Evolutionary conservation across 495 filamentous ascomycete genomes (phyloP).

Genomic region (Amorphotheca resinae): DNA sequence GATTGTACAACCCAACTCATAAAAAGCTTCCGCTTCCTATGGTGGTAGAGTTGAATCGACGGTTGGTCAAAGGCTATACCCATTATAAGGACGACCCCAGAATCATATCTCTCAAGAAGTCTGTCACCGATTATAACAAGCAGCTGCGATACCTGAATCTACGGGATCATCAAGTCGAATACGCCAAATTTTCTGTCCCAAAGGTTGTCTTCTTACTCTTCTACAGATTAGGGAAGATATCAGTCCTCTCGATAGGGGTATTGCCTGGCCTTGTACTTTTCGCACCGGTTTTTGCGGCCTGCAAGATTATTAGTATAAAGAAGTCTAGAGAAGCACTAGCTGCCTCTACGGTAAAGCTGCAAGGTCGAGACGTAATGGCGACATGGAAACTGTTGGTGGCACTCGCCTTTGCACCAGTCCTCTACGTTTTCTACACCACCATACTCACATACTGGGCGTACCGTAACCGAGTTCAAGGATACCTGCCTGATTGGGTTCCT

Average conservation of each 20-base stretch:
- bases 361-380: slow-evolving; percentile 89
- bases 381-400: slow-evolving; percentile 97
- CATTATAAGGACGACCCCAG: slow-evolving; percentile 86
- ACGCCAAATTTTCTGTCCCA: slow-evolving; percentile 67
- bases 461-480: slow-evolving; percentile 65
- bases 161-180: slow-evolving; percentile 91
- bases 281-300: slow-evolving; percentile 77
- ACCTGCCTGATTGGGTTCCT: slow-evolving; percentile 67
- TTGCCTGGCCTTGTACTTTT: slow-evolving; percentile 83
- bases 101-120: slow-evolving; percentile 64
- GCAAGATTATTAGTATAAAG: slow-evolving; percentile 77
- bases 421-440: slow-evolving; percentile 72
- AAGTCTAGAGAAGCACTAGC: slow-evolving; percentile 88
- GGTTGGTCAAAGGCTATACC: slow-evolving; percentile 82
- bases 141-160: slow-evolving; percentile 75
- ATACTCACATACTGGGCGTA: slow-evolving; percentile 68
- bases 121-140: slow-evolving; percentile 77
- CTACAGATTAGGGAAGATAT: slow-evolving; percentile 67
- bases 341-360: slow-evolving; percentile 85
- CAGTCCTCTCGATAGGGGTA: slow-evolving; percentile 64
- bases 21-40: slow-evolving; percentile 90
- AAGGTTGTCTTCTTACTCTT: slow-evolving; percentile 65
- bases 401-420: slow-evolving; percentile 71
- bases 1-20: slow-evolving; percentile 84
- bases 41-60: slow-evolving; percentile 91